A percentile compares a stretch with the other conserved stretches of the same genome.
phyloP scores from a whole-genome alignment of 768 basidiomycete species.

The Lentinula lateritia region DNA sequence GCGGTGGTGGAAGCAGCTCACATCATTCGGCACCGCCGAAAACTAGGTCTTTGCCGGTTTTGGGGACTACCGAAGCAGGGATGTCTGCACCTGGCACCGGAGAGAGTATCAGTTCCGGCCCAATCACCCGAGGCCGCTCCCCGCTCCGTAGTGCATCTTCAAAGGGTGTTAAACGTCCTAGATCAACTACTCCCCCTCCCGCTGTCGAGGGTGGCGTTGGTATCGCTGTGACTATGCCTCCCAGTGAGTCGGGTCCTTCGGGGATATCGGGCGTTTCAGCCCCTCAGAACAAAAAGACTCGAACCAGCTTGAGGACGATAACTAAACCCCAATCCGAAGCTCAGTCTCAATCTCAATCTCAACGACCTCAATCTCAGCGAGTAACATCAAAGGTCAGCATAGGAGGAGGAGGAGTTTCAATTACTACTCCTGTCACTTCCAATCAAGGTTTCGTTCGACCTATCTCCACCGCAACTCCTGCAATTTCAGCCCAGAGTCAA shows the following conservation, averaged over 20 bases:
- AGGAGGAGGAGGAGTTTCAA: background rate
- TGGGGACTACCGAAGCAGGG: background rate
- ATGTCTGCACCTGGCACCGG: background rate
- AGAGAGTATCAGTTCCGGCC: background rate
- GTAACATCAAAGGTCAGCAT: background rate
- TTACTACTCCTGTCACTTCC: background rate
- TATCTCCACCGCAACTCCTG: background rate
- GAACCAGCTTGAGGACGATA: background rate
- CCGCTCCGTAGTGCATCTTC: background rate
- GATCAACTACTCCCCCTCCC: background rate
- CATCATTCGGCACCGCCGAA: background rate
- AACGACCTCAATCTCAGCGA: background rate
- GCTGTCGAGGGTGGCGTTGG: background rate
- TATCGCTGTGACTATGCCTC: background rate
- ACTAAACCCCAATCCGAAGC: background rate
- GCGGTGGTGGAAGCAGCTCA: background rate
- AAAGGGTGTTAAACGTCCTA: background rate
- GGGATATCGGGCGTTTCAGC: background rate
- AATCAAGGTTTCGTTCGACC: background rate
- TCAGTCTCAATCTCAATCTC: background rate
- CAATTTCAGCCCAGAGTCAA: background rate
- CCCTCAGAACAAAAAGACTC: slow-evolving; percentile 1
- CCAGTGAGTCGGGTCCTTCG: background rate
- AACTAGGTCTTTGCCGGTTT: background rate
- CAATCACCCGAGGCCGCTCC: background rate